Base-by-base conservation (phyloP, 805 yeast species). In the Saccharomycopsis capsularis region DNA sequence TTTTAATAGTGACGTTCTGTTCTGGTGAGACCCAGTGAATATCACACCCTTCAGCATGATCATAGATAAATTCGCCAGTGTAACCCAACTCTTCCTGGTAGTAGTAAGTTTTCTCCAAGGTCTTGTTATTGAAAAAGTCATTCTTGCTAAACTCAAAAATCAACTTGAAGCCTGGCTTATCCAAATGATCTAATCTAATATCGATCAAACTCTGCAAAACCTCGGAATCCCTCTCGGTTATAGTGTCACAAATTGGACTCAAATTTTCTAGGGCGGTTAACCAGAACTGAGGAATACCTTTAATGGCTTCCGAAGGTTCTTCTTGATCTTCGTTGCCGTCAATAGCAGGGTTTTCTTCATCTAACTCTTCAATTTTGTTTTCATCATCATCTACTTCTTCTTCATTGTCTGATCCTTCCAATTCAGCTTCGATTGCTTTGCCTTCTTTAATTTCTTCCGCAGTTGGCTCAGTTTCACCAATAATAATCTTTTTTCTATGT, bases 231-330 rank as follows among this genome's bases (percentile, higher is more conserved):
- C 95, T 79, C 48, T 88, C 96, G 40, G 93, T 79, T 59, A 93
- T 85, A 56, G 87, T 80, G 54, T 89, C 95, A 30, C 88, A 77
- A 43, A 90, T 79, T 25, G 85, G 80, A 25, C 81, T 78, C 58
- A 93, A 72, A 68, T 90, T 93, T 65, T 85, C 91, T 67, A 93
- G 71, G 4, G 98, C 95, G 18, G 98, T 93, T 60, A 91, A 75
- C 99, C 99, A 93, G 74, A 93, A 93, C 43, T 85, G 81, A 50
- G 99, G 98, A 57, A 93, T 78, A 55, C 99, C 99, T 54, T 72
- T 73, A 44, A 71, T 67, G 19, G 66, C 70, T 27, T 65, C 72
- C 1, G 61, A 63, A n/a, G n/a, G n/a, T 29, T 67, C 75, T n/a
- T 66, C 74, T 16, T 68, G 76, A 3, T 65, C 75, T 9, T 67